Conservation (phyloP, 2,329 filamentous ascomycete genomes). For the Ilyonectria destructans region DNA sequence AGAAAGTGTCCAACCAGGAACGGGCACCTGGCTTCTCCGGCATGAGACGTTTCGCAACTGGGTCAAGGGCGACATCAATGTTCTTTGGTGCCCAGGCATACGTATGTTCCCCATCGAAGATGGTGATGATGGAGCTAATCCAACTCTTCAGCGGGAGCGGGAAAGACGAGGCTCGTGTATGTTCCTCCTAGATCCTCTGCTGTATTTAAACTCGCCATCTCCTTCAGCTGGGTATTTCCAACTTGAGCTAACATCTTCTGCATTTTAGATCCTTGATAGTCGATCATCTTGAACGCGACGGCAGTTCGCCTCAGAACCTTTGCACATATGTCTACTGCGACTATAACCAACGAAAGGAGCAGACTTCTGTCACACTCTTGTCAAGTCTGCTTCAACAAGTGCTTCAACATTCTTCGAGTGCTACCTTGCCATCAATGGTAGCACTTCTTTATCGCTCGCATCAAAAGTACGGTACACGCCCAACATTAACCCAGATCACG, state of each 20-base stretch:
- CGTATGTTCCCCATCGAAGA: too few species aligned
- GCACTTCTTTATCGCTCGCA: not conserved
- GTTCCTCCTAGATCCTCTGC: too few species aligned
- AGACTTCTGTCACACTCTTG: not conserved
- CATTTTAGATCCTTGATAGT: slow-evolving; percentile 1
- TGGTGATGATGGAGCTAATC: too few species aligned
- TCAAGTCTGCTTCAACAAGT: slow-evolving; percentile 7
- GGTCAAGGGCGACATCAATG: too few species aligned
- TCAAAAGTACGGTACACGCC: not conserved
- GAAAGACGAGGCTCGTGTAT: too few species aligned
- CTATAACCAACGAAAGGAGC: slow-evolving; percentile 4
- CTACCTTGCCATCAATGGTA: not conserved
- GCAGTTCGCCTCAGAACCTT: not conserved
- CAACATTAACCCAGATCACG: not conserved
- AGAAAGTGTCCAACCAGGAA: not conserved
- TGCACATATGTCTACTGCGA: slow-evolving; percentile 8
- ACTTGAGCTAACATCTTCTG: not conserved
- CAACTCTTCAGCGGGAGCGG: too few species aligned
- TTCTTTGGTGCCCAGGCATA: too few species aligned
- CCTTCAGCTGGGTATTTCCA: too few species aligned
- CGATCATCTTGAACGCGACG: slow-evolving; percentile 1
- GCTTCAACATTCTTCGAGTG: not conserved
- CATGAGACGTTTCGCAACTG: not conserved
- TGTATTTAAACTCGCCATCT: too few species aligned
- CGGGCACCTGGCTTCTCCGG: not conserved